Base-by-base conservation (phyloP, 495 filamentous ascomycete species). In the Hypomontagnella monticulosa region DNA sequence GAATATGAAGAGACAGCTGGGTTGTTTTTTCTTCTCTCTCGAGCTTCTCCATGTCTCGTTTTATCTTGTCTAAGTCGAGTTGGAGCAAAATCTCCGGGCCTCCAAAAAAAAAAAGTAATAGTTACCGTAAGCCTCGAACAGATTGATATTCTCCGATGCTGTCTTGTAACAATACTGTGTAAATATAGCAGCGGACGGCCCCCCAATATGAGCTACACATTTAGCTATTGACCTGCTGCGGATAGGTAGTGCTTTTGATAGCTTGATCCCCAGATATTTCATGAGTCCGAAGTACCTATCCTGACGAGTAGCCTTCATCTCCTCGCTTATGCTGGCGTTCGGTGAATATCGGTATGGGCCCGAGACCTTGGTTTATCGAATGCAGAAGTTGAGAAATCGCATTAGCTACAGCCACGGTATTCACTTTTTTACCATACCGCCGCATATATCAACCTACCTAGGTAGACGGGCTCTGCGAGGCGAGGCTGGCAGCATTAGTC, bases 321-420 rank as follows among this genome's bases (percentile, higher is more conserved):
- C 23, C 2, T 6, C 23, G 6, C 6, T 38, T 7, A 44, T 16
- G 27, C 40, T 57, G 37, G 4, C n/a, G 1, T 16, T 56, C 54
- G 55, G 60, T 20, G 27, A 51, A 49, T 52, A 38, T 59, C 27
- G 42, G 55, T 27, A 11, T 61, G 38, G 50, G 8, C 60, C 66
- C 66, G 60, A 63, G 66, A 64, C 60, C 52, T 27, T 51, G 49
- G 66, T 57, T 19, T 59, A 50, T 63, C 59, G 56, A 57, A 42
- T 55, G 64, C 49, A 57, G n/a, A 48, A 38, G 18, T 56, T 42
- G 42, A 66, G 46, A 33, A 51, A 37, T 55, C 27, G 37, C 60
- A 63, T 56, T 53, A 30, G 43, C 49, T 56, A 32, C 42, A 56
- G 38, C 33, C 20, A 47, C 51, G 43, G 56, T 37, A 37, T 57